Evolutionary conservation across 305 asterid genomes (phyloP), one percentile per base, ranked within the genome.

Genomic region (Stenogyne calaminthoides): DNA sequence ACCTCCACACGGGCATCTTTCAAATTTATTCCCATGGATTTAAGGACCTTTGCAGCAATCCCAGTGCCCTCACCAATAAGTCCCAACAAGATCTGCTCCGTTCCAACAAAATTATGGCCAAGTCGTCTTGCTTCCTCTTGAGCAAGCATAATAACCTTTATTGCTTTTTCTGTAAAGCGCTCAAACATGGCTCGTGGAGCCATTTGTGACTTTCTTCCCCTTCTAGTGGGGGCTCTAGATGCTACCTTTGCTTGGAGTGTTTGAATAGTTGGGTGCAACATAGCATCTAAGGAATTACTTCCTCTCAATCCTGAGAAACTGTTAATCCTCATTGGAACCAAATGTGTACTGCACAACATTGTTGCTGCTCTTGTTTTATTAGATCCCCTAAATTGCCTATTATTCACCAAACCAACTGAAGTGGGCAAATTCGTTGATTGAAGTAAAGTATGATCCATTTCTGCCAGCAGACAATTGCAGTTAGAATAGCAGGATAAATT

Each of bases 31-130:
- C 99, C 97, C 98, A 90, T 90, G 32, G 96, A 87, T 84, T 94
- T 94, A 36, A 94, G 91, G 73, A 91, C 99, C 91, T 94, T 94
- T 15, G 99, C 99, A 82, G 99, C 98, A 79, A 94, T 94, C 46
- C 99, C 99, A 56, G 99, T 94, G 60, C 99, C 99, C 86, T 94
- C 99, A 25, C 98, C 99, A 63, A 94, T 88, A 70, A 92, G 97
- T 49, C 99, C 98, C 63, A 92, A 75, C 78, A 91, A 78, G 73
- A 94, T 91, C 84, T 94, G 98, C 80, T 92, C 97, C 3, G 99
- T 94, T 39, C 99, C 99, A 19, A 94, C 99, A 62, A 90, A 90
- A 77, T 94, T 92, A 74, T 92, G 99, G 70, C 99, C 99, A 73
- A 94, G 96, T 59, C 99, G 78, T 66, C 99, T 91, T 32, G 99